Base-by-base conservation (phyloP, 2,329 filamentous ascomycete species). In the Cladosporium sp. region DNA sequence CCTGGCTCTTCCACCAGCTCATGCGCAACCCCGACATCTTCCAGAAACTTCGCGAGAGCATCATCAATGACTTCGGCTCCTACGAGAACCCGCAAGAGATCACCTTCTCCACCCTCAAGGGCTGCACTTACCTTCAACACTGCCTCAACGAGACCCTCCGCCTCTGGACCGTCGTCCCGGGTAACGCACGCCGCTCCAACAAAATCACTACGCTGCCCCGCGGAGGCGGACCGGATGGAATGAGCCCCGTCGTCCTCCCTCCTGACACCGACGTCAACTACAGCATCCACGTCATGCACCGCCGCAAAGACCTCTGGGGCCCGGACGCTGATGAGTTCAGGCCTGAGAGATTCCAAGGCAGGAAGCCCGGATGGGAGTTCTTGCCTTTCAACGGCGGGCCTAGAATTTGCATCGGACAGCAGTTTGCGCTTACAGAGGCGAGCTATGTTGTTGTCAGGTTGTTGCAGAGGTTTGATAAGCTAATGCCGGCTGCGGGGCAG, bases 401-500 rank as follows among this genome's bases (percentile, higher is more conserved):
- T 2, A 78, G 91, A 54, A 90, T 88, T 68, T 96, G 92, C 70
- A 96, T 96, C 63, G 92, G 92, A 0, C 82, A 86, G 72, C 80
- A 81, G 4, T 96, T 96, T 74, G 89, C 92, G 1, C 59, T 73
- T 10, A 73, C 69, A 0, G 70, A 72, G 49, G 65, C 67, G 22
- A 63, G 61, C 19, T 71, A 70, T 62, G 64, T 69, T 5, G 60
- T 65, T 22, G 68, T 66, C 44, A 56, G 66, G 34, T 34, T 72
- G 49, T 44, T 71, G 57, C 70, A 72, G 60, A 60, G 61, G 22
- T 70, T 70, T 36, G 67, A 69, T 49, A 50, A 58, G 50, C 61
- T 71, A 34, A 65, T 69, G 57, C 60, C 61, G 24, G 61, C 58
- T 32, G 51, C 57, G 3, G 61, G 62, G 1, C 59, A 39, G 57